Conservation (phyloP, 75 land plant genomes). For the Pinus taeda region DNA sequence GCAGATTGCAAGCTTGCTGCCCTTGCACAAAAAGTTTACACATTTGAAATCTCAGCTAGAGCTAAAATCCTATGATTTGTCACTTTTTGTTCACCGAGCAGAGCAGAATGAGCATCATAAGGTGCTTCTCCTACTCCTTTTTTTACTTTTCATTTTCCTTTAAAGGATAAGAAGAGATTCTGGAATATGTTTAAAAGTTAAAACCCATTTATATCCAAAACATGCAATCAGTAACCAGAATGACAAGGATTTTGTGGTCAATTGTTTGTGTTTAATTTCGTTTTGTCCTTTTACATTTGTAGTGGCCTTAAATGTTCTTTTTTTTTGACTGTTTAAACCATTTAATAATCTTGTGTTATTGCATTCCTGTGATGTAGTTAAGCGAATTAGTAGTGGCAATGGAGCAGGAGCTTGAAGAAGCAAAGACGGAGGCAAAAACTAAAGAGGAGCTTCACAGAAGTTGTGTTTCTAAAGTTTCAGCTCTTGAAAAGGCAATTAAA, state of each 20-base stretch:
- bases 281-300: not conserved
- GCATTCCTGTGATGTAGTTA: slow-evolving; percentile 41
- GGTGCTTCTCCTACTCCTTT: slow-evolving; percentile 32
- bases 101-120: slow-evolving; percentile 98
- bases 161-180: no score
- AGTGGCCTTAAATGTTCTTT: not conserved
- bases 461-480: slow-evolving; percentile 36
- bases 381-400: slow-evolving; percentile 64
- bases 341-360: not conserved
- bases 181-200: not conserved
- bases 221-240: not conserved
- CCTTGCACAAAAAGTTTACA: slow-evolving; percentile 73
- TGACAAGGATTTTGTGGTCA: not conserved
- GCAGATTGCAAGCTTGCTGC: slow-evolving; percentile 81
- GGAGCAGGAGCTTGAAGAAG: slow-evolving; percentile 72
- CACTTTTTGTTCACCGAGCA: slow-evolving; percentile 80
- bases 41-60: slow-evolving; percentile 86
- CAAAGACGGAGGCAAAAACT: slow-evolving; percentile 39
- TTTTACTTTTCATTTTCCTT: not conserved
- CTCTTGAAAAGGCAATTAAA: slow-evolving; percentile 59
- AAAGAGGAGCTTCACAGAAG: slow-evolving; percentile 46
- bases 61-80: slow-evolving; percentile 79
- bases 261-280: not conserved
- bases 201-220: not conserved
- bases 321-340: not conserved